phyloP scores from a whole-genome alignment of 2,329 filamentous ascomycete species.

The Alternaria gaisen region DNA sequence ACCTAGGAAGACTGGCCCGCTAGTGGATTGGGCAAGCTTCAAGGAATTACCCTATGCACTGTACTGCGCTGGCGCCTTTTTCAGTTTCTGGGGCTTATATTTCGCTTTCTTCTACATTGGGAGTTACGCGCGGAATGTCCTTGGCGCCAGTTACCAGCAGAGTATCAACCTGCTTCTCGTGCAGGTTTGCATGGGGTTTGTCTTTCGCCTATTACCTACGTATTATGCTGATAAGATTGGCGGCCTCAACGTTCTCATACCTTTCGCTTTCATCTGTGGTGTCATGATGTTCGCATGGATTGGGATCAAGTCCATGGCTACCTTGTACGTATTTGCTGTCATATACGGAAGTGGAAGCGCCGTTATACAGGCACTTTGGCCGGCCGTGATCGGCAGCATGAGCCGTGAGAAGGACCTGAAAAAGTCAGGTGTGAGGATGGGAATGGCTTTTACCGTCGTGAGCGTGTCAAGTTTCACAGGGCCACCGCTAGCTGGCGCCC shows the following conservation, averaged over 20 bases:
- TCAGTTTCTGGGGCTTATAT: slow-evolving; percentile 51
- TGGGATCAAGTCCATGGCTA: slow-evolving; percentile 34
- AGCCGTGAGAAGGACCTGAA: slow-evolving; percentile 48
- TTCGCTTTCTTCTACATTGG: slow-evolving; percentile 59
- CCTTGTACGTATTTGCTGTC: slow-evolving; percentile 43
- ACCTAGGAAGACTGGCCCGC: slow-evolving; percentile 52
- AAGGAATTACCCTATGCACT: slow-evolving; percentile 52
- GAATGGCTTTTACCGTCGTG: slow-evolving; percentile 50
- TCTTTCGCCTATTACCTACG: slow-evolving; percentile 59
- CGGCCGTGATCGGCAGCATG: slow-evolving; percentile 34
- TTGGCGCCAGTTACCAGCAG: slow-evolving; percentile 59
- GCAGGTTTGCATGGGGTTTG: slow-evolving; percentile 58
- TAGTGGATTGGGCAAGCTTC: slow-evolving; percentile 55
- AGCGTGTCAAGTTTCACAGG: slow-evolving; percentile 48
- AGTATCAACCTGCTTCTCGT: slow-evolving; percentile 66
- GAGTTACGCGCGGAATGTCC: slow-evolving; percentile 53
- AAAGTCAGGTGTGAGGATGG: slow-evolving; percentile 47
- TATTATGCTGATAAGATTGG: slow-evolving; percentile 53
- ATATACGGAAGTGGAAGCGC: slow-evolving; percentile 42
- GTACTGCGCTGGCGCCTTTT: slow-evolving; percentile 49
- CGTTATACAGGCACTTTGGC: slow-evolving; percentile 45
- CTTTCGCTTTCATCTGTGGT: slow-evolving; percentile 57
- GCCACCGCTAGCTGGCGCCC: slow-evolving; percentile 46
- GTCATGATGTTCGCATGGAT: slow-evolving; percentile 54
- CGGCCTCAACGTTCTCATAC: slow-evolving; percentile 60